Conservation (phyloP, 352 stramenopile species). For the Halophytophthora batemanensis region DNA sequence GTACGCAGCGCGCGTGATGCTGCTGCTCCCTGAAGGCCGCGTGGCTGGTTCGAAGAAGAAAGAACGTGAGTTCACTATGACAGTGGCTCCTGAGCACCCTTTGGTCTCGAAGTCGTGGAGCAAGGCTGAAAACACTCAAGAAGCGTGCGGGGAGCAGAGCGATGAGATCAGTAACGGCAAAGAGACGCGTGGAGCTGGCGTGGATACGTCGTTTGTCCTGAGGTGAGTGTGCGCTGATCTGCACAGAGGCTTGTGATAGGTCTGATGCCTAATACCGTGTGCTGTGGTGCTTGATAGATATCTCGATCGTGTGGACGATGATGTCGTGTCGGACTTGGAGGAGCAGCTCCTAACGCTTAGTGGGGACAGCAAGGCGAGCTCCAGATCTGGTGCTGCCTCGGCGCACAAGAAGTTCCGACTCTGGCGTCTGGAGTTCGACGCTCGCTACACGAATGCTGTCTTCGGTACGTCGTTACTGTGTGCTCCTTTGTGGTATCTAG, state of each 20-base stretch:
- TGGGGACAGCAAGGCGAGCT: slow-evolving; percentile 1
- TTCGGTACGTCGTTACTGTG: slow-evolving; percentile 35
- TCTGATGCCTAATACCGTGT: not conserved
- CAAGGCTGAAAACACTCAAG: slow-evolving; percentile 2
- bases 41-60: slow-evolving; percentile 55
- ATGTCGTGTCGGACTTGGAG: slow-evolving; percentile 27
- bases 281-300: slow-evolving; percentile 18
- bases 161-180: not conserved
- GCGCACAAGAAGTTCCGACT: slow-evolving; percentile 31
- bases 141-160: slow-evolving; percentile 4
- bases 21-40: slow-evolving; percentile 51
- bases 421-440: slow-evolving; percentile 79
- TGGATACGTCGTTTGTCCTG: slow-evolving; percentile 66
- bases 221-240: slow-evolving; percentile 11
- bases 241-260: not conserved
- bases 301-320: slow-evolving; percentile 49
- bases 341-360: slow-evolving; percentile 11
- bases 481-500: slow-evolving; percentile 3
- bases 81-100: slow-evolving; percentile 14
- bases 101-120: not conserved
- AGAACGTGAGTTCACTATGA: slow-evolving; percentile 69
- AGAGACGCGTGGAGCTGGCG: slow-evolving; percentile 3
- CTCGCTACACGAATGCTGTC: slow-evolving; percentile 50
- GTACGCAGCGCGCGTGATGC: slow-evolving; percentile 68
- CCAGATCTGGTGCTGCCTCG: slow-evolving; percentile 10